A percentile compares a stretch with the other conserved stretches of the same genome.
Evolutionary conservation across 352 stramenopile genomes (phyloP).

Genomic region (Phytopythium aichiense): DNA sequence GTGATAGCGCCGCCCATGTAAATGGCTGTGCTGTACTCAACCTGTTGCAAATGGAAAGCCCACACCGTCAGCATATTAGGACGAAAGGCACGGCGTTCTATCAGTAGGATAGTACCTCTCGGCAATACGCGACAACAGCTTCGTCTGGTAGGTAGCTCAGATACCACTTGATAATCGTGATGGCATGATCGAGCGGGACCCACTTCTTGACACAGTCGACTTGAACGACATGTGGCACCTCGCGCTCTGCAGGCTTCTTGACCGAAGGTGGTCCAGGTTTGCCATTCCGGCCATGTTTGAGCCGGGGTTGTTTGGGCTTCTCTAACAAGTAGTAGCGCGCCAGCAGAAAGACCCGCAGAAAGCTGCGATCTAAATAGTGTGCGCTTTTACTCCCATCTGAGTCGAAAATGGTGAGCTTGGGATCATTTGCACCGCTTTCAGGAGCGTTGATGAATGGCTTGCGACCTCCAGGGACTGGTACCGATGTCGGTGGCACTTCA

Average conservation of each 20-base stretch:
- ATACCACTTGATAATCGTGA: conserved; percentile 59
- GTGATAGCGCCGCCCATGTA: conserved; percentile 42
- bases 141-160: conserved; percentile 56
- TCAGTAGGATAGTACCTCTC: conserved; percentile 28
- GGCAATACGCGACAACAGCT: conserved; percentile 47
- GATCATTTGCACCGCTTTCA: neutral
- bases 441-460: neutral
- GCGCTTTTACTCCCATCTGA: neutral
- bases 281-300: conserved; percentile 7
- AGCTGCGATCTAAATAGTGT: conserved; percentile 48
- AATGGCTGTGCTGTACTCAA: conserved; percentile 66
- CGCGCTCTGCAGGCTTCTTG: conserved; percentile 1
- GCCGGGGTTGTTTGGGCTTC: conserved; percentile 14
- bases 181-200: conserved; percentile 60
- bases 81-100: neutral
- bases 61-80: neutral
- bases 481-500: neutral
- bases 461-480: neutral
- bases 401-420: neutral
- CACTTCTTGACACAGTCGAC: conserved; percentile 47
- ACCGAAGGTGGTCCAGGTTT: neutral
- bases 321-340: conserved; percentile 41
- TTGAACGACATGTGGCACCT: conserved; percentile 40
- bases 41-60: conserved; percentile 14
- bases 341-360: conserved; percentile 63